Percentiles rank a stretch among this genome's conserved stretches.
These are phyloP conservation scores for Cryptococcus wingfieldii DNA, from an alignment of 1,284 basidiomycete genomes.

Conservation along the genomic window DNA sequence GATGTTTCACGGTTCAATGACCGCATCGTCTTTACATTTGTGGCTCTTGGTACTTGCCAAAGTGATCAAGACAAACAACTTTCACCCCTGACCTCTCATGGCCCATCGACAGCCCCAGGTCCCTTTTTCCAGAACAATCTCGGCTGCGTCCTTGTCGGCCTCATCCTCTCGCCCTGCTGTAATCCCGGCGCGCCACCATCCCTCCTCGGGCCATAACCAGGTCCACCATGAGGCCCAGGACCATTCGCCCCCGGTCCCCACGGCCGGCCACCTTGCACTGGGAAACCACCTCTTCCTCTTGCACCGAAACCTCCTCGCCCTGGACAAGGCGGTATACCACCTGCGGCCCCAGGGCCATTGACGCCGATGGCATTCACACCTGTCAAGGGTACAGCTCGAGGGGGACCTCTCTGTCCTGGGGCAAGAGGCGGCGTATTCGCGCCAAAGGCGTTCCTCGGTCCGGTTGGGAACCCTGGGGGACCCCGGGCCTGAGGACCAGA, in stretches of 20 bases:
- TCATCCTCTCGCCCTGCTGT: constrained; percentile 6
- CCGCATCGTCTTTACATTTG: neutral
- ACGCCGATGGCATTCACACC: constrained; percentile 13
- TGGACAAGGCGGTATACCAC: constrained; percentile 1
- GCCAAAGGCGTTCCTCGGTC: too few species aligned
- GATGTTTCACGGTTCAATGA: neutral
- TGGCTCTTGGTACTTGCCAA: too few species aligned
- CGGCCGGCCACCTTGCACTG: neutral
- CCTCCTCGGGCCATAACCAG: neutral
- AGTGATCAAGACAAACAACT: neutral
- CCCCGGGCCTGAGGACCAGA: neutral
- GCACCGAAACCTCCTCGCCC: constrained; percentile 3
- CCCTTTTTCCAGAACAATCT: constrained; percentile 27
- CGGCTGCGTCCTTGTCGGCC: constrained; percentile 21
- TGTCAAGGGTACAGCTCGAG: constrained; percentile 9
- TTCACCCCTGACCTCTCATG: neutral
- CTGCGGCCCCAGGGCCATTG: neutral
- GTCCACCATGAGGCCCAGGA: neutral
- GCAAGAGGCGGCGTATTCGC: neutral
- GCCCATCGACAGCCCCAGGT: constrained; percentile 16
- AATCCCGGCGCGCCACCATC: constrained; percentile 1
- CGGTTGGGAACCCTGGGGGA: neutral
- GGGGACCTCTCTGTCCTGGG: neutral
- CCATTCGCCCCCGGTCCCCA: constrained; percentile 3
- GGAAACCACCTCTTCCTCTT: neutral